Evolutionary conservation across 352 stramenopile species (phyloP).

Genomic region (Pythium monospermum): DNA sequence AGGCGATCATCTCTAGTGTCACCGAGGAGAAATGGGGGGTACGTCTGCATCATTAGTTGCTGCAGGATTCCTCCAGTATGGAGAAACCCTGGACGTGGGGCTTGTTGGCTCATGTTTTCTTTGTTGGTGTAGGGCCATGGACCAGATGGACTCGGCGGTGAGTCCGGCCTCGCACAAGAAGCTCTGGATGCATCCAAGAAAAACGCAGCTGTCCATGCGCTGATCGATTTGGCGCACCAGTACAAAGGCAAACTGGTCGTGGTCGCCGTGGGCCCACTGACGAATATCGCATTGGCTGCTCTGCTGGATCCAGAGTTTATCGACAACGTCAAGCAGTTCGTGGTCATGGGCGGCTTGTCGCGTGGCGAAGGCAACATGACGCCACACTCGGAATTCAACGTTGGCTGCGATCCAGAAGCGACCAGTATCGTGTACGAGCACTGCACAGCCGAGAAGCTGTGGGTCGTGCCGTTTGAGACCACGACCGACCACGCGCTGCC

Average conservation of each 20-base stretch:
- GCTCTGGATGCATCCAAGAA: conserved; percentile 22
- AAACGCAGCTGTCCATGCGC: conserved; percentile 63
- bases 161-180: conserved; percentile 34
- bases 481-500: conserved; percentile 43
- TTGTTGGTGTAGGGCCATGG: conserved; percentile 43
- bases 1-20: conserved; percentile 59
- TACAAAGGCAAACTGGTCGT: conserved; percentile 68
- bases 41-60: neutral
- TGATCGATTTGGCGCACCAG: conserved; percentile 53
- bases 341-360: conserved; percentile 73
- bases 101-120: neutral
- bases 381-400: conserved; percentile 72
- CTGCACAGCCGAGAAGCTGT: conserved; percentile 50
- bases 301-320: conserved; percentile 68
- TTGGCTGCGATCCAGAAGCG: conserved; percentile 75
- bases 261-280: conserved; percentile 68
- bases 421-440: conserved; percentile 70
- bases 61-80: too few species aligned
- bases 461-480: conserved; percentile 72
- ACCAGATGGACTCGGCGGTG: conserved; percentile 61
- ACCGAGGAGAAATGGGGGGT: conserved; percentile 62
- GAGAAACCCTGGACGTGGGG: too few species aligned
- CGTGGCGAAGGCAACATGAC: conserved; percentile 69
- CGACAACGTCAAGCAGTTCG: conserved; percentile 49
- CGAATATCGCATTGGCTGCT: conserved; percentile 73